Evolutionary conservation across 345 rosid genomes (phyloP), one percentile per base, ranked within the genome.

Genomic region (Gossypium thurberi): DNA sequence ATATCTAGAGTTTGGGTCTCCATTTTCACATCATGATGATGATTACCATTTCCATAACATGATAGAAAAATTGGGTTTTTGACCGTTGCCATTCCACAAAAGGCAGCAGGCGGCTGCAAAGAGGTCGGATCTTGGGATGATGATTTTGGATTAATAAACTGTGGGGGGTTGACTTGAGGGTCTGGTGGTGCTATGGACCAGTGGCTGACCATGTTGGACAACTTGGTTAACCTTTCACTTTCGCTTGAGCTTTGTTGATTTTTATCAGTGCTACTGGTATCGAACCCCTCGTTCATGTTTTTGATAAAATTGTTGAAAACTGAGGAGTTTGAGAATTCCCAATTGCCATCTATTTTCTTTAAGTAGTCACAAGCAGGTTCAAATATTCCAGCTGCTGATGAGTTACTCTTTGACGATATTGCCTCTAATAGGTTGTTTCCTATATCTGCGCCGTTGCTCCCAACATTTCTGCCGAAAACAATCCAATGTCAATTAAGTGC

Each of bases 161-260:
- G 61, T 56, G 61, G 44, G 71, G 44, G 58, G 28, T 72, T 69
- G 65, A 84, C 74, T 75, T 88, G 84, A 2, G 83, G 80, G 76
- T 84, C 83, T 0, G 93, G 91, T 7, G 91, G 93, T 1, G 91
- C 93, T 59, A 90, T 87, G 0, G 90, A 86, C 93, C 91, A 90
- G 80, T 87, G 85, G 78, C 81, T 82, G 68, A 87, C 91, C 55
- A 84, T 80, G 72, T 82, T 86, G 17, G 88, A 80, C 26, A 84
- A 59, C 82, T 82, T 88, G 69, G 81, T 82, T 15, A 87, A 50
- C 70, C 91, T 79, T 73, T 71, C 85, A 23, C 64, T 56, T 62
- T 81, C 83, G 0, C 74, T 48, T 44, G 63, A 72, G 77, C 55
- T 69, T 14, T 70, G 69, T 37, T 14, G 46, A 44, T 59, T 6